phyloP scores from a whole-genome alignment of 148 eudicot genomes.

The Fagopyrum esculentum region DNA sequence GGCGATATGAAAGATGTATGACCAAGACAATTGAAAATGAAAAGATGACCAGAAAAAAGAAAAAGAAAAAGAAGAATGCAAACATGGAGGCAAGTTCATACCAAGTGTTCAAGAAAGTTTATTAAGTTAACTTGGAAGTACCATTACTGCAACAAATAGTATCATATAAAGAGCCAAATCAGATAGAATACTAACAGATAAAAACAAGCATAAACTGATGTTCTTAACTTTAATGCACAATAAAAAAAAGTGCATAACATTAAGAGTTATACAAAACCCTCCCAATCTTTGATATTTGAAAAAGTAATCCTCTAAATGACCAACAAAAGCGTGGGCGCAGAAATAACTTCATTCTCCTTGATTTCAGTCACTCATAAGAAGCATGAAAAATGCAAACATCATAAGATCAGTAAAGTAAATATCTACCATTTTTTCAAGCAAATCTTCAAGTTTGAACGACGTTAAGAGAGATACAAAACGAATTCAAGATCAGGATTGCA shows the following conservation, averaged over 20 bases:
- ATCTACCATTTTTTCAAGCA: no score
- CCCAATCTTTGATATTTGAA: not conserved
- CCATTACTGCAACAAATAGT: no score
- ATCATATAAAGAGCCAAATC: not conserved
- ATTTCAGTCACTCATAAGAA: constrained; percentile 2
- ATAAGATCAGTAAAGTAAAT: not conserved
- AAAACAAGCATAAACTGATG: not conserved
- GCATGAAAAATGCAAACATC: not conserved
- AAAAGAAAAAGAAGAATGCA: not conserved
- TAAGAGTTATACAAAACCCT: not conserved
- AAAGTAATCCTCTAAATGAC: constrained; percentile 8
- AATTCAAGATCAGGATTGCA: no score
- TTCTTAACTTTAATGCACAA: not conserved
- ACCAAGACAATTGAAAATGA: not conserved
- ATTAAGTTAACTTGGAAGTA: no score
- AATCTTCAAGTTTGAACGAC: not conserved
- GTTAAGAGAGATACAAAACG: not conserved
- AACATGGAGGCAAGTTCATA: constrained; percentile 6
- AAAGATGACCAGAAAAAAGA: not conserved
- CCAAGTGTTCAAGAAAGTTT: no score
- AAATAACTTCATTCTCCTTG: not conserved
- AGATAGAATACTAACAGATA: not conserved
- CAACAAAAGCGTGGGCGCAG: not conserved
- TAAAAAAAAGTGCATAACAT: no score
- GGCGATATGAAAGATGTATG: not conserved